Percentiles rank a stretch among this genome's conserved stretches.
Evolutionary conservation across 2,329 filamentous ascomycete species (phyloP).

Genomic region (Ramularia endophylla): DNA sequence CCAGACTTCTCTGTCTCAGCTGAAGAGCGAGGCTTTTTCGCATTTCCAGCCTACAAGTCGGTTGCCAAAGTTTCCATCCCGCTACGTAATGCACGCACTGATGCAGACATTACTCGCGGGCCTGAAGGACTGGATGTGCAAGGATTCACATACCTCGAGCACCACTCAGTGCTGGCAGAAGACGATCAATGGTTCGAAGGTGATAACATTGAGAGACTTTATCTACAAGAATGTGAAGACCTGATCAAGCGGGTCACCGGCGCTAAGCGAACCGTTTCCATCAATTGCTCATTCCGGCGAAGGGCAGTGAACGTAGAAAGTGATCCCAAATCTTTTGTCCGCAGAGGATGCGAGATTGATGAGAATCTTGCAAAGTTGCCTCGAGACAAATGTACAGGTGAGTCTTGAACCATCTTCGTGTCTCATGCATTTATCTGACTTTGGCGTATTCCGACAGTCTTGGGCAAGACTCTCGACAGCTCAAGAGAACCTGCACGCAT

Average conservation of each 20-base stretch:
- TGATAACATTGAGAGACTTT: conserved; percentile 1
- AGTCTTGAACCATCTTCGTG: too few species aligned
- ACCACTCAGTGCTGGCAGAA: conserved; percentile 1
- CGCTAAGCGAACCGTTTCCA: not conserved
- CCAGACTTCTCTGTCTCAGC: too few species aligned
- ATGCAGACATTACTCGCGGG: not conserved
- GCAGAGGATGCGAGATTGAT: not conserved
- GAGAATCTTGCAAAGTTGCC: not conserved
- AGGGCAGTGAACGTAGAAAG: not conserved
- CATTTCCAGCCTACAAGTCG: too few species aligned
- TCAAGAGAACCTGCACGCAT: not conserved
- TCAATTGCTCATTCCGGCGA: not conserved
- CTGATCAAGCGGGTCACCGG: conserved; percentile 1
- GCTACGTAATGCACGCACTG: too few species aligned
- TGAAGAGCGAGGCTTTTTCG: too few species aligned
- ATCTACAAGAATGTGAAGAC: conserved; percentile 1
- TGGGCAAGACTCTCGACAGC: conserved; percentile 3
- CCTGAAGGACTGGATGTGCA: conserved; percentile 2
- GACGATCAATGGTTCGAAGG: conserved; percentile 3
- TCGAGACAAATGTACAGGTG: conserved; percentile 1
- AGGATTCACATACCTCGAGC: conserved; percentile 6
- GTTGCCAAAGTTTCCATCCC: too few species aligned
- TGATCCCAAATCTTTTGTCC: too few species aligned
- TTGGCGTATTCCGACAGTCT: too few species aligned
- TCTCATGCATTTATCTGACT: not conserved